These are phyloP conservation scores for Rhytidiadelphus loreus DNA, from an alignment of 225 moss, liverwort and hornwort species.

Conservation along the genomic window DNA sequence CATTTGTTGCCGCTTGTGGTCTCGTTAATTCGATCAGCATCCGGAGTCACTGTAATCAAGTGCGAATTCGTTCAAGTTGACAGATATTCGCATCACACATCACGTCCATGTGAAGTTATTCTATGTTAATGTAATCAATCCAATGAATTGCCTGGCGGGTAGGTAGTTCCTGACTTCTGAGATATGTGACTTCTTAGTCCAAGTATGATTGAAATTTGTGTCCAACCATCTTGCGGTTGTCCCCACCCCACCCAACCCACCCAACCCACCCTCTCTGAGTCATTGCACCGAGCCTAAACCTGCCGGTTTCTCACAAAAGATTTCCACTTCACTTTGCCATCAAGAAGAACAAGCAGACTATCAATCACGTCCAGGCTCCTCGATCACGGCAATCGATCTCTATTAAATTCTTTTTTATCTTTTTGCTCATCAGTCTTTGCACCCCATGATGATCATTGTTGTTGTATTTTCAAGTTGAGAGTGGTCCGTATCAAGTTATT, in stretches of 20 bases:
- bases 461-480: neutral
- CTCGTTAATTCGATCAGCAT: conserved; percentile 19
- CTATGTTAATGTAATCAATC: neutral
- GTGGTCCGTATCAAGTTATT: neutral
- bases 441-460: neutral
- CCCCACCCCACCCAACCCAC: too few species aligned
- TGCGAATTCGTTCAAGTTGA: neutral
- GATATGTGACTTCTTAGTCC: neutral
- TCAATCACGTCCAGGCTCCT: neutral
- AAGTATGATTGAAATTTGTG: neutral
- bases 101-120: neutral
- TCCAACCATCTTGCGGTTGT: neutral
- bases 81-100: neutral
- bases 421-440: neutral
- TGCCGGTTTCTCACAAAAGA: neutral
- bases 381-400: too few species aligned
- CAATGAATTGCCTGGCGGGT: neutral
- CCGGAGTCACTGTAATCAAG: neutral
- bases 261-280: neutral
- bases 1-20: neutral
- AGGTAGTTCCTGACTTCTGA: neutral
- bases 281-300: neutral
- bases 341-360: neutral
- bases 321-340: neutral
- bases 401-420: neutral